These are phyloP conservation scores for Podaxis sp. DNA, from an alignment of 768 basidiomycete genomes.

Conservation along the genomic window DNA sequence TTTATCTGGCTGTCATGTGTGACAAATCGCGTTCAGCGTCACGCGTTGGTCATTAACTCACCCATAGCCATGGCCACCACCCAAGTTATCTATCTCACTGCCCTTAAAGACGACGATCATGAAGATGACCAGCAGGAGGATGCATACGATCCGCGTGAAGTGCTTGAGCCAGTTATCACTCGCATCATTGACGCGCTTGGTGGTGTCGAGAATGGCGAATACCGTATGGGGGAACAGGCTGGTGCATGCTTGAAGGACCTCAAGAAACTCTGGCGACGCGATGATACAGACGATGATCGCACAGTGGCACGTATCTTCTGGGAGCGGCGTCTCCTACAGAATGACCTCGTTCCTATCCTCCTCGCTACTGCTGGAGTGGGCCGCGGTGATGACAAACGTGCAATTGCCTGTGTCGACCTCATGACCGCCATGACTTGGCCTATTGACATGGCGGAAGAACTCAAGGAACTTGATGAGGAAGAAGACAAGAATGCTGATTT, in stretches of 20 bases:
- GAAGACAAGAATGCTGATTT: constrained; percentile 83
- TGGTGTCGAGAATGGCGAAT: constrained; percentile 63
- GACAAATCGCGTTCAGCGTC: constrained; percentile 9
- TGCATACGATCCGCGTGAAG: constrained; percentile 40
- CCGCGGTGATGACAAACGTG: constrained; percentile 76
- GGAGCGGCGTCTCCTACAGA: constrained; percentile 80
- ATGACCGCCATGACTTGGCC: constrained; percentile 99
- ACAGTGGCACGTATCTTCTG: constrained; percentile 93
- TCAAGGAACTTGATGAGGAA: constrained; percentile 88
- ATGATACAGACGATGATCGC: constrained; percentile 95
- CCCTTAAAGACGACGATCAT: constrained; percentile 16
- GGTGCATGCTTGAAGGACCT: constrained; percentile 87
- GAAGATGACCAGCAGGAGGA: constrained; percentile 27
- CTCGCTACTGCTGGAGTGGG: constrained; percentile 78
- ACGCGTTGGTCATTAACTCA: constrained; percentile 12
- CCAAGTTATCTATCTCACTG: constrained; percentile 35
- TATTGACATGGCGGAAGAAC: constrained; percentile 91
- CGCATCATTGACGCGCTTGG: constrained; percentile 81
- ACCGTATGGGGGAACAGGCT: constrained; percentile 81
- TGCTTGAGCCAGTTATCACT: constrained; percentile 66
- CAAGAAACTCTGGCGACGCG: constrained; percentile 94
- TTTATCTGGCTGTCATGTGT: background rate
- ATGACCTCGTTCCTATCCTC: constrained; percentile 86
- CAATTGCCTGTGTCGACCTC: constrained; percentile 81
- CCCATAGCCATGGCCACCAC: constrained; percentile 11